These are phyloP conservation scores for Phytopythium vexans DNA, from an alignment of 352 stramenopile genomes.

Conservation along the genomic window DNA sequence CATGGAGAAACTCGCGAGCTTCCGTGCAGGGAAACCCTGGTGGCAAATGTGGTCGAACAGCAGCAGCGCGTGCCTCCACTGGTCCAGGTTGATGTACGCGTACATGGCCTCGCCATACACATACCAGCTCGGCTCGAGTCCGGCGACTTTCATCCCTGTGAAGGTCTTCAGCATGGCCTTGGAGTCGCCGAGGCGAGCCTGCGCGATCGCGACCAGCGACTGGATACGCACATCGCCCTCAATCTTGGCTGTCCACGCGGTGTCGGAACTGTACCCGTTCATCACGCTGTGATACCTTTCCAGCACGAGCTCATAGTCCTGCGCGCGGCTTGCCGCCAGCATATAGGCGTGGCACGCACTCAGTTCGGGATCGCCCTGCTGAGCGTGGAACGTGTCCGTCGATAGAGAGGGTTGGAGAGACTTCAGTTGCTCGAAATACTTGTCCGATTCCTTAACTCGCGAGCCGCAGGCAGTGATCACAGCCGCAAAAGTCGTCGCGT, in stretches of 20 bases:
- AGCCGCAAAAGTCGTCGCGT: constrained; percentile 56
- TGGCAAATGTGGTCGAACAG: constrained; percentile 71
- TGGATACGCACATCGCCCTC: constrained; percentile 53
- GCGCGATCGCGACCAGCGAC: constrained; percentile 58
- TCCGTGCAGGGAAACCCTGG: constrained; percentile 36
- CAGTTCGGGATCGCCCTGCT: constrained; percentile 11
- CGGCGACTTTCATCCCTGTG: constrained; percentile 69
- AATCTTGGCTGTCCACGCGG: constrained; percentile 16
- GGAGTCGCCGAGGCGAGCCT: constrained; percentile 33
- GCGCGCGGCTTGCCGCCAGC: constrained; percentile 32
- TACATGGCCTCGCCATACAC: constrained; percentile 71
- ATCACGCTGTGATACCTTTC: constrained; percentile 24
- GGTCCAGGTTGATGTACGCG: constrained; percentile 56
- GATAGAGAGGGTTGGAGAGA: not conserved
- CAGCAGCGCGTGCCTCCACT: constrained; percentile 71
- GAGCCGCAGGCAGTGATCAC: constrained; percentile 49
- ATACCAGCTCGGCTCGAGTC: constrained; percentile 59
- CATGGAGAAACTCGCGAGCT: constrained; percentile 38
- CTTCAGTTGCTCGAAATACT: constrained; percentile 42
- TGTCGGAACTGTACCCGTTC: not conserved
- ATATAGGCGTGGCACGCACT: constrained; percentile 35
- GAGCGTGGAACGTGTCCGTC: not conserved
- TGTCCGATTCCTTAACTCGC: constrained; percentile 35
- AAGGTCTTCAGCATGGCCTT: constrained; percentile 66
- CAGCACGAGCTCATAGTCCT: constrained; percentile 38